A percentile compares a stretch with the other conserved stretches of the same genome.
These are phyloP conservation scores for Wickerhamomyces subpelliculosus DNA, from an alignment of 805 yeast genomes.

Conservation along the genomic window DNA sequence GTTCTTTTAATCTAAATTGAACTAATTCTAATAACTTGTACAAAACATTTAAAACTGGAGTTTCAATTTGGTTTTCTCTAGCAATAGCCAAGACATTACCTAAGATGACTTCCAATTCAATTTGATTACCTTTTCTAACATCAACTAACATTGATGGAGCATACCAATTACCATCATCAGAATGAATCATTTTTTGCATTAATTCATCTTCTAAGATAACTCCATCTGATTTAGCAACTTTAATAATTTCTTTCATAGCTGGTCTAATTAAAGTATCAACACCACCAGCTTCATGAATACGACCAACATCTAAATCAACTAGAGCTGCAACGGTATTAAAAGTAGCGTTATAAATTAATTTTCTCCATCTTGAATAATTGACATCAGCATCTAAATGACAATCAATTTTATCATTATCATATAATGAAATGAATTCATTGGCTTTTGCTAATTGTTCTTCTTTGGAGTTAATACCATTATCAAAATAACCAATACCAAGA, in stretches of 20 bases:
- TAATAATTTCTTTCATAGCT: constrained; percentile 61
- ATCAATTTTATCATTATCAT: constrained; percentile 35
- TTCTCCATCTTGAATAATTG: constrained; percentile 52
- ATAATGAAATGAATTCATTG: constrained; percentile 37
- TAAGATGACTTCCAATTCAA: constrained; percentile 66
- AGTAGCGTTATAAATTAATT: constrained; percentile 63
- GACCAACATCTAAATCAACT: constrained; percentile 53
- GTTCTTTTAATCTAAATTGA: constrained; percentile 58
- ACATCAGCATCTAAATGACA: constrained; percentile 37
- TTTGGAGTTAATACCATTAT: constrained; percentile 26
- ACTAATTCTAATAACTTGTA: constrained; percentile 54
- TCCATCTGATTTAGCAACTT: constrained; percentile 66
- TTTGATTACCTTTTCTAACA: constrained; percentile 53
- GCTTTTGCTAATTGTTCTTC: constrained; percentile 26
- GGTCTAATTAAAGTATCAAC: constrained; percentile 38
- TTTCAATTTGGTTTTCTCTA: constrained; percentile 34
- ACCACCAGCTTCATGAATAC: constrained; percentile 40
- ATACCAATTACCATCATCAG: constrained; percentile 53
- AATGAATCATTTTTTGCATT: constrained; percentile 43
- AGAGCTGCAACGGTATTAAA: constrained; percentile 58
- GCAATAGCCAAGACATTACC: constrained; percentile 58
- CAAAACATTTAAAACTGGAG: constrained; percentile 55
- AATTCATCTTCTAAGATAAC: constrained; percentile 42
- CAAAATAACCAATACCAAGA: constrained; percentile 41
- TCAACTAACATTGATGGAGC: constrained; percentile 74